phyloP scores from a whole-genome alignment of 106 monocot genomes.

The Dioscorea alata region DNA sequence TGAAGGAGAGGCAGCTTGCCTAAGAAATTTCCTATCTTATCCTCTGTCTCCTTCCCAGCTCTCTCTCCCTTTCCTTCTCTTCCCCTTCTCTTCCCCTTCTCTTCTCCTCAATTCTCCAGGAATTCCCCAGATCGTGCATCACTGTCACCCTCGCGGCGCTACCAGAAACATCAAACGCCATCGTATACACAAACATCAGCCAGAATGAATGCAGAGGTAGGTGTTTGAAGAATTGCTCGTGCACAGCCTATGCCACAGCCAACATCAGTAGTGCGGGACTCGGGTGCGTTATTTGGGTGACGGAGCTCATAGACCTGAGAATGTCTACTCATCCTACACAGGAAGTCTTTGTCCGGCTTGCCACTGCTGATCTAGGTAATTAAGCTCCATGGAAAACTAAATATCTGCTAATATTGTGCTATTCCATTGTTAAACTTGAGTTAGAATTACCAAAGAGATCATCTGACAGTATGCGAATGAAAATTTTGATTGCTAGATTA shows the following conservation, averaged over 20 bases:
- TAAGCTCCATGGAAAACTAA: not conserved
- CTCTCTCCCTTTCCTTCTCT: too few relatives aligned
- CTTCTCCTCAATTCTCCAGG: too few relatives aligned
- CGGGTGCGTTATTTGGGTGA: conserved; percentile 16
- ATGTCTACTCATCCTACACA: not conserved
- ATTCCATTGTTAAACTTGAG: too few relatives aligned
- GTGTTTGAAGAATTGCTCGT: conserved; percentile 14
- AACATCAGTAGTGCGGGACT: not conserved
- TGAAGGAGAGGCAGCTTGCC: too few relatives aligned
- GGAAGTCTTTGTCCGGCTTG: conserved; percentile 7
- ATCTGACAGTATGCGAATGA: too few relatives aligned
- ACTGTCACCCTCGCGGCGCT: conserved; percentile 15
- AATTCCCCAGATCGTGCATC: conserved; percentile 6
- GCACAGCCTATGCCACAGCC: conserved; percentile 10
- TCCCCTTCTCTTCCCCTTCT: too few relatives aligned
- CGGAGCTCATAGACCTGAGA: conserved; percentile 5
- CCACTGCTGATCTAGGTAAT: conserved; percentile 5
- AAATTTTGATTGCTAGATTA: too few relatives aligned
- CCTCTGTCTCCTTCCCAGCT: too few relatives aligned
- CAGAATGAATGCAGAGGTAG: not conserved
- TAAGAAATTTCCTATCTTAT: too few relatives aligned
- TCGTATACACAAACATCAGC: conserved; percentile 2
- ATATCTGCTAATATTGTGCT: too few relatives aligned
- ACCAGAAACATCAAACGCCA: conserved; percentile 17
- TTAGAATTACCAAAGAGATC: too few relatives aligned